Evolutionary conservation across 805 yeast species (phyloP).

Genomic region (Millerago galiae): DNA sequence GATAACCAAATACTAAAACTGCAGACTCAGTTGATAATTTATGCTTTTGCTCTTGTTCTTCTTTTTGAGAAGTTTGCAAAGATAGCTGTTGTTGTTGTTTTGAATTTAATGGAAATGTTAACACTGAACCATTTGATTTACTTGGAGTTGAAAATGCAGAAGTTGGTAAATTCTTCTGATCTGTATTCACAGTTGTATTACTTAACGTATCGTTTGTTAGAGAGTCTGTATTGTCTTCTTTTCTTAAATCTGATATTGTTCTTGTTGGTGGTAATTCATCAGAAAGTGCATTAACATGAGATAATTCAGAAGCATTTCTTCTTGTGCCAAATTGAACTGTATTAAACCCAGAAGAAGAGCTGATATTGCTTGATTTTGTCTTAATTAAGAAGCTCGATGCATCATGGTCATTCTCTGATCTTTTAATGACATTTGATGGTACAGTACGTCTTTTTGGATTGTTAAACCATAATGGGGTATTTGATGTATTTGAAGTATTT

Average conservation of each 20-base stretch:
- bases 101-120: background rate
- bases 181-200: no score
- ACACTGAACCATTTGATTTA: constrained; percentile 7
- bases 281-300: constrained; percentile 27
- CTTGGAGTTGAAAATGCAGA: constrained; percentile 17
- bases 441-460: constrained; percentile 39
- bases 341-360: constrained; percentile 27
- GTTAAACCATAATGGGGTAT: constrained; percentile 31
- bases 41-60: background rate
- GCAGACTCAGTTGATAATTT: constrained; percentile 42
- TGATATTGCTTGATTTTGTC: constrained; percentile 8
- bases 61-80: background rate
- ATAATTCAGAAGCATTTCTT: constrained; percentile 19
- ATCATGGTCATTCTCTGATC: constrained; percentile 25
- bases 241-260: constrained; percentile 34
- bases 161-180: background rate
- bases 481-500: constrained; percentile 4
- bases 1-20: constrained; percentile 83
- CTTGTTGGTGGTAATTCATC: constrained; percentile 37
- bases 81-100: constrained; percentile 1
- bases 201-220: background rate
- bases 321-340: constrained; percentile 33
- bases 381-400: constrained; percentile 19
- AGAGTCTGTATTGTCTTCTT: constrained; percentile 27
- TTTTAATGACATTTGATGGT: constrained; percentile 42